phyloP scores from a whole-genome alignment of 257 asterid genomes.

The Avicennia marina region DNA sequence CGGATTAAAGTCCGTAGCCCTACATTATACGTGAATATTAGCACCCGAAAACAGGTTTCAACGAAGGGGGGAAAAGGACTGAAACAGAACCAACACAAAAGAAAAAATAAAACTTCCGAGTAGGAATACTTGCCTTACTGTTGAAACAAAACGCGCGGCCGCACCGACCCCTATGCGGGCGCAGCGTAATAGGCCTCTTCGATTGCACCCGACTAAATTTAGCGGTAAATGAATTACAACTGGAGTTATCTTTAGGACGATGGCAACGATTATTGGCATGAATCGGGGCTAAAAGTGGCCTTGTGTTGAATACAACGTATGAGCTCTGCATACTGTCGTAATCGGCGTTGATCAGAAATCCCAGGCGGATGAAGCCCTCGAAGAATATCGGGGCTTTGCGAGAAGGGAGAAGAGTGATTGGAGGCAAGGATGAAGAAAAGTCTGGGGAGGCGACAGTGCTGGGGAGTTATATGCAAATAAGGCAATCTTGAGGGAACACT shows the following conservation, averaged over 20 bases:
- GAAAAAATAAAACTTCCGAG: background rate
- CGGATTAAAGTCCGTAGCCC: no score
- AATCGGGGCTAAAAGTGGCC: conserved; percentile 53
- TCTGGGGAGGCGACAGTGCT: conserved; percentile 1
- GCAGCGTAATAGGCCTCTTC: conserved; percentile 33
- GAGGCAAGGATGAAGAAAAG: background rate
- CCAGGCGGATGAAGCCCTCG: no score
- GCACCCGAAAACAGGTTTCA: no score
- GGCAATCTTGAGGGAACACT: conserved; percentile 23
- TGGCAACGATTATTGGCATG: conserved; percentile 26
- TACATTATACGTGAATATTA: no score
- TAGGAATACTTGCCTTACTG: conserved; percentile 37
- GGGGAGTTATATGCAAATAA: conserved; percentile 1
- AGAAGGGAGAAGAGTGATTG: background rate
- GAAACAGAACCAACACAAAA: background rate
- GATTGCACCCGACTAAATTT: conserved; percentile 34
- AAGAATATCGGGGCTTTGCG: conserved; percentile 21
- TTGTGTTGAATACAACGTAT: conserved; percentile 45
- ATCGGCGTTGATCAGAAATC: no score
- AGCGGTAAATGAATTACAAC: conserved; percentile 21
- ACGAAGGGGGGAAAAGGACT: no score
- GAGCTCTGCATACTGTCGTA: conserved; percentile 59
- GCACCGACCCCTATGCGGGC: conserved; percentile 31
- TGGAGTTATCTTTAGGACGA: conserved; percentile 17
- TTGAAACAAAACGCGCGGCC: conserved; percentile 33